phyloP scores from a whole-genome alignment of 345 rosid genomes.

The Populus ilicifolia region DNA sequence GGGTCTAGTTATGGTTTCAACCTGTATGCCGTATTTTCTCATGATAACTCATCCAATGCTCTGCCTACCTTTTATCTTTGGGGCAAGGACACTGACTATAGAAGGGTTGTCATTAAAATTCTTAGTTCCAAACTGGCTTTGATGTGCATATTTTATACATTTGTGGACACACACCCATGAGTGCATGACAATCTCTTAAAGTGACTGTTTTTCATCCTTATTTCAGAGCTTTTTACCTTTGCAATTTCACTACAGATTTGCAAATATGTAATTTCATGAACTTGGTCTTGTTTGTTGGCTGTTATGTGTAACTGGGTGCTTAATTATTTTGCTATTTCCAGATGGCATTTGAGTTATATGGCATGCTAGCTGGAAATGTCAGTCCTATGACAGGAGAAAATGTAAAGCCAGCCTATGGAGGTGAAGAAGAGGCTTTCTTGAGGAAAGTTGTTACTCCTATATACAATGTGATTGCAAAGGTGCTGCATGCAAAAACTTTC shows the following conservation, averaged over 20 bases:
- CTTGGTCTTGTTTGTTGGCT: background rate
- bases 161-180: background rate
- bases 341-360: slow-evolving; percentile 99
- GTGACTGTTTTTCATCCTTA: background rate
- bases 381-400: slow-evolving; percentile 98
- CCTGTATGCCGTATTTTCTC: background rate
- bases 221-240: background rate
- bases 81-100: background rate
- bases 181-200: background rate
- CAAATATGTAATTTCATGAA: background rate
- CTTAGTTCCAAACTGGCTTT: background rate
- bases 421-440: slow-evolving; percentile 95
- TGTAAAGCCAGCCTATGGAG: slow-evolving; percentile 96
- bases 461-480: slow-evolving; percentile 78
- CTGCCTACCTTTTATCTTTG: background rate
- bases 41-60: background rate
- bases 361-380: slow-evolving; percentile 95
- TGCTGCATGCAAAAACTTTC: slow-evolving; percentile 15
- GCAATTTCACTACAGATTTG: background rate
- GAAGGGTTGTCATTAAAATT: background rate
- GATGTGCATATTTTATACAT: background rate
- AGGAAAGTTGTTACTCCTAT: slow-evolving; percentile 88
- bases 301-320: background rate
- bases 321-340: slow-evolving; percentile 21
- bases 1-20: background rate